A percentile compares a stretch with the other conserved stretches of the same genome.
phyloP scores from a whole-genome alignment of 495 filamentous ascomycete genomes.

The Aspergillus bertholletiae region DNA sequence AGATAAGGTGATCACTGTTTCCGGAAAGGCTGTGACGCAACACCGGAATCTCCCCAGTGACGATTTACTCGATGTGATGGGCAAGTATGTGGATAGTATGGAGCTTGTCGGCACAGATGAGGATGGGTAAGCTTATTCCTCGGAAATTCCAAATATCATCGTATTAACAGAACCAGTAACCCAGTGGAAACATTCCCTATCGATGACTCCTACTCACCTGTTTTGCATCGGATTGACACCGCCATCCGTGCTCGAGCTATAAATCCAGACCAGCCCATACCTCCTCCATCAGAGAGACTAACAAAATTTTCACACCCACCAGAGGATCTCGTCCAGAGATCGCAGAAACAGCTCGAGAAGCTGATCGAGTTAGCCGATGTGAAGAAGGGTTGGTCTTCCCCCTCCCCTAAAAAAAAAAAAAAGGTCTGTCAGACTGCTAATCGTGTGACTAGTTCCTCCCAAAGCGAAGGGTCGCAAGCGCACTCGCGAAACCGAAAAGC shows the following conservation, averaged over 20 bases:
- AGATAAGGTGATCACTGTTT: conserved; percentile 81
- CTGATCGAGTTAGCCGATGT: conserved; percentile 71
- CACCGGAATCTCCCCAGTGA: conserved; percentile 85
- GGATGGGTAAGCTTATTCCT: conserved; percentile 56
- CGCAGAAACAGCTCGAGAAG: conserved; percentile 51
- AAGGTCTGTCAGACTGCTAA: background rate
- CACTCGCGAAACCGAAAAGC: conserved; percentile 67
- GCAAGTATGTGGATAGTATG: conserved; percentile 90
- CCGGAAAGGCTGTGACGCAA: conserved; percentile 77
- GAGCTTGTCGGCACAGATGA: conserved; percentile 71
- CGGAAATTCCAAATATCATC: background rate
- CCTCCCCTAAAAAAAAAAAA: too few species aligned
- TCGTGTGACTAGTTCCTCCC: conserved; percentile 61
- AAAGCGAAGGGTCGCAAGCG: conserved; percentile 74
- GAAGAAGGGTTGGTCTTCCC: conserved; percentile 68
- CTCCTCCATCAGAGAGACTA: conserved; percentile 62
- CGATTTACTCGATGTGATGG: conserved; percentile 74
- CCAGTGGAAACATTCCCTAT: conserved; percentile 68
- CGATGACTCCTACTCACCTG: conserved; percentile 85
- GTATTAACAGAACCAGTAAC: conserved; percentile 42
- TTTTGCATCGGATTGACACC: conserved; percentile 85
- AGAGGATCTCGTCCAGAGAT: conserved; percentile 55
- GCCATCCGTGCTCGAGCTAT: conserved; percentile 79
- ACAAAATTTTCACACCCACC: conserved; percentile 74
- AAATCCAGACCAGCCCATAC: conserved; percentile 65